Base-by-base conservation (phyloP, 108 stramenopile genomes). In the Cyclotella atomus region DNA sequence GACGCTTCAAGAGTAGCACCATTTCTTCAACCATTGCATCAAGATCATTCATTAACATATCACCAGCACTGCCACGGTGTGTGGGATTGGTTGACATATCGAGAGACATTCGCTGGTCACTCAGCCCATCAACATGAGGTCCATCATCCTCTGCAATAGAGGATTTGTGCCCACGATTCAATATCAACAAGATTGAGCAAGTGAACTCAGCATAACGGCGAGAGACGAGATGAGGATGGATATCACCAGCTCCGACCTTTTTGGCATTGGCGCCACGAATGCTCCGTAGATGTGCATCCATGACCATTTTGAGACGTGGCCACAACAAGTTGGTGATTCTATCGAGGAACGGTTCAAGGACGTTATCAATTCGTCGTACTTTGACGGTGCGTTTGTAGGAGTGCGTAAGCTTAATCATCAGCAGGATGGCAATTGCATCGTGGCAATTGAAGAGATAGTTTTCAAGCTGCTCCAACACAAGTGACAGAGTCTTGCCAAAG, bases 371-470 rank as follows among this genome's bases (percentile, higher is more conserved):
- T 45, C 84, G 92, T 10, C 99, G 83, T 21, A 84, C 76, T 68
- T 96, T 90, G 71, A 98, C 95, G n/a, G 94, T 87, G 6, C 92
- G 76, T 56, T 95, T 87, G 79, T 94, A 88, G 34, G 87, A 80
- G 69, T 98, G 96, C 7, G 97, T 97, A 27, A 98, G 83, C 66
- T 97, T 94, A 81, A 99, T 98, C 96, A 99, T 97, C 24, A 99
- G 86, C 15, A 99, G 85, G 28, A 99, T 83, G 27, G 89, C 97
- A 19, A 99, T 83, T 57, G 88, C 94, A 83, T 99, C 99, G 73
- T 97, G 89, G 62, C 97, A 96, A 25, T 85, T 84, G 81, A 97
- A 97, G 5, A 99, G 83, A 63, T 97, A 96, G 82, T 97, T 99
- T 75, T 99, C 98, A 56, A 98, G 59, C 57, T 97, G 94, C 73